These are phyloP conservation scores for Odonthalia washingtoniensis DNA, from an alignment of 31 red algal species.

Conservation along the genomic window DNA sequence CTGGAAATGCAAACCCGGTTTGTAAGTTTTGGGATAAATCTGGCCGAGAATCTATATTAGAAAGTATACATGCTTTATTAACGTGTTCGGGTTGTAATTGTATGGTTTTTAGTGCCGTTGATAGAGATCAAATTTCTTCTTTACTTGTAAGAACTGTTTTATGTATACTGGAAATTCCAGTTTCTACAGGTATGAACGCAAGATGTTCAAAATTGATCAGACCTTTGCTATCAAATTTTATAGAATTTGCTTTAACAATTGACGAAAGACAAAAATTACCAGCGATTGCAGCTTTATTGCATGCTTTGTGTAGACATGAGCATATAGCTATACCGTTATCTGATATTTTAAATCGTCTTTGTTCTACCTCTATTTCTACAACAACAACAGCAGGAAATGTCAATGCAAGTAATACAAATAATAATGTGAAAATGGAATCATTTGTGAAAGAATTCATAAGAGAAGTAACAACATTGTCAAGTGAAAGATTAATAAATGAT, in stretches of 20 bases:
- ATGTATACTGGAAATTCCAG: conserved; percentile 49
- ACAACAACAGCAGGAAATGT: too few relatives aligned
- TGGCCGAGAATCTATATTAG: conserved; percentile 54
- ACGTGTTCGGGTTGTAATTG: too few relatives aligned
- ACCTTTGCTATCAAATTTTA: conserved; percentile 39
- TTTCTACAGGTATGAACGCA: conserved; percentile 38
- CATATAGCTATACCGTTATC: conserved; percentile 50
- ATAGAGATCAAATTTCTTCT: conserved; percentile 52
- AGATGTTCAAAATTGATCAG: conserved; percentile 50
- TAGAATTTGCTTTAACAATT: conserved; percentile 32
- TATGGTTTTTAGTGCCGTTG: conserved; percentile 30
- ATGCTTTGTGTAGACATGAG: conserved; percentile 65
- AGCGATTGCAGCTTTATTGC: conserved; percentile 56
- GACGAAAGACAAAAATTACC: conserved; percentile 51
- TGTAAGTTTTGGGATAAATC: conserved; percentile 71
- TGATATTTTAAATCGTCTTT: conserved; percentile 37
- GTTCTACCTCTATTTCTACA: too few relatives aligned
- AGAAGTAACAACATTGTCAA: conserved; percentile 64
- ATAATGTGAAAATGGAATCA: conserved; percentile 10
- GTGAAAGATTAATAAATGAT: conserved; percentile 58
- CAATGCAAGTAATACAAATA: too few relatives aligned
- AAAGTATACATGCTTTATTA: conserved; percentile 29
- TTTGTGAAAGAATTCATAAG: conserved; percentile 75
- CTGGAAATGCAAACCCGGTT: conserved; percentile 33
- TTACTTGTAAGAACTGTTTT: conserved; percentile 52